phyloP scores from a whole-genome alignment of 208 protist species.

The Strigomonas culicis region DNA sequence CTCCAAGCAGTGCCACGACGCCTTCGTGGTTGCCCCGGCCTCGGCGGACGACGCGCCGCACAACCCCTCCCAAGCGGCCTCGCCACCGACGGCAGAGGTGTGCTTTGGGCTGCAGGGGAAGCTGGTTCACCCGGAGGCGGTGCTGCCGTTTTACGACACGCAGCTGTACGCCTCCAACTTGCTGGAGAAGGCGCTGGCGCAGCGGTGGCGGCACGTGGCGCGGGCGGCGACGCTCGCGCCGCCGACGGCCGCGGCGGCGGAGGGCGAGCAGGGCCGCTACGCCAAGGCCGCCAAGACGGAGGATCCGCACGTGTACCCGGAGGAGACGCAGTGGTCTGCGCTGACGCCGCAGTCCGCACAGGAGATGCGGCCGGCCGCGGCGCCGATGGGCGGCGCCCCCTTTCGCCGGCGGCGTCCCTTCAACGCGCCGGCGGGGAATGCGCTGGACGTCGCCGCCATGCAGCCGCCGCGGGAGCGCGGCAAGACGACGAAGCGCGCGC shows the following conservation, averaged over 20 bases:
- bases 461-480: background rate
- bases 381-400: too few species aligned
- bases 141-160: constrained; percentile 32
- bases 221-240: background rate
- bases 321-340: background rate
- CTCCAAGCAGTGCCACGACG: constrained; percentile 25
- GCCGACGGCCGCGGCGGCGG: background rate
- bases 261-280: too few species aligned
- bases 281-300: too few species aligned
- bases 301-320: background rate
- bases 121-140: constrained; percentile 24
- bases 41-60: constrained; percentile 14
- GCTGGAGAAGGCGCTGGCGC: background rate
- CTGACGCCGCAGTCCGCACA: background rate
- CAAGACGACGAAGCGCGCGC: background rate
- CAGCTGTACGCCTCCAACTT: constrained; percentile 15
- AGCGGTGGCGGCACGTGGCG: background rate
- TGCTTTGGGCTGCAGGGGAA: constrained; percentile 16
- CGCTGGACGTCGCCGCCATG: background rate
- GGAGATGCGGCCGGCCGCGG: background rate
- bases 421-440: background rate
- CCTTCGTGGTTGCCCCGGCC: constrained; percentile 7
- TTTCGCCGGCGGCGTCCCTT: background rate
- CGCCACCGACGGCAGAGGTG: background rate
- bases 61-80: background rate